Evolutionary conservation across 169 alveolate species (phyloP), one percentile per base, ranked within the genome.

Genomic region (Plasmodium gonderi): DNA sequence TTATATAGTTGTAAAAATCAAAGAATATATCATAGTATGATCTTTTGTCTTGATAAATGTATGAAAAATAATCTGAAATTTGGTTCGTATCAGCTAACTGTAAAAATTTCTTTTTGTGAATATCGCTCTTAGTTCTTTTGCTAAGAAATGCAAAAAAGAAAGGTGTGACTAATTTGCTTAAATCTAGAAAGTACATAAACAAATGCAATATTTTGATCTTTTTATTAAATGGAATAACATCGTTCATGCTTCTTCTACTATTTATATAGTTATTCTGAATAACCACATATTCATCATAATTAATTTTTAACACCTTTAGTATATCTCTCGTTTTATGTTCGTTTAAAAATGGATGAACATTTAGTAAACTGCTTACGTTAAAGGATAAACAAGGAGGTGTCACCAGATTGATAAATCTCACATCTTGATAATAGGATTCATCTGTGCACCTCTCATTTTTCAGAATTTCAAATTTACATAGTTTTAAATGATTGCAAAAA

Each of bases 81-180:
- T 87, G 14, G 26, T 29, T 60, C 23, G 93, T 87, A 23, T 87
- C 74, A 4, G 82, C 90, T 2, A 87, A 23, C 29, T 87, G 79
- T 54, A 54, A 79, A 64, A 87, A 87, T 38, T 87, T 87, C n/a
- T 76, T 87, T 67, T 36, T 75, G 47, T 87, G 93, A 14, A 87
- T 75, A 6, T 76, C 90, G 67, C 93, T 87, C 17, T 17, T 23
- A n/a, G 93, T 76, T 87, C n/a, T 87, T 60, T 75, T 77, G 26
- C 80, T 54, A 17, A 87, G 38, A 76, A 68, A 87, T 23, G 20
- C 17, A 79, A 87, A 87, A 54, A 87, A 87, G 23, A 87, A 76
- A 33, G 93, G 93, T 5, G 93, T 67, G 29, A 87, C 93, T 45
- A 87, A 68, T 87, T 87, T 87, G 51, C 67, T 87, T 12, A 87